These are phyloP conservation scores for Venturia effusa DNA, from an alignment of 2,329 filamentous ascomycete species.

Conservation along the genomic window DNA sequence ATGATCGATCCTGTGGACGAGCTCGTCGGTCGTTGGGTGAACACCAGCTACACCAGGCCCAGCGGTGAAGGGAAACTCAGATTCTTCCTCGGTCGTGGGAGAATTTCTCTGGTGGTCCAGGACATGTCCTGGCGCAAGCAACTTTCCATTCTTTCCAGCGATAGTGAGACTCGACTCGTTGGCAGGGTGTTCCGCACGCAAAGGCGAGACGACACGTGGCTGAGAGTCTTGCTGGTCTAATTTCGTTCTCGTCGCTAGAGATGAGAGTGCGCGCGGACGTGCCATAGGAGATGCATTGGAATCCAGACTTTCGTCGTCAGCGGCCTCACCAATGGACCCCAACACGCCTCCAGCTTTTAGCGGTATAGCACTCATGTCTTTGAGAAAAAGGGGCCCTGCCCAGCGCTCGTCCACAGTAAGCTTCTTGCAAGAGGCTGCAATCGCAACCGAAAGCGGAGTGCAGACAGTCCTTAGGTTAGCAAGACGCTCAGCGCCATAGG, in stretches of 20 bases:
- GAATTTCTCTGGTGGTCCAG: not conserved
- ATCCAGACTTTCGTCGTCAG: slow-evolving; percentile 16
- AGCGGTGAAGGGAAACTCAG: slow-evolving; percentile 26
- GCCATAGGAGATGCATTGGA: slow-evolving; percentile 28
- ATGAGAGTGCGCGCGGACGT: slow-evolving; percentile 14
- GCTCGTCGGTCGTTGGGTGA: slow-evolving; percentile 16
- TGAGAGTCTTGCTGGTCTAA: slow-evolving; percentile 1
- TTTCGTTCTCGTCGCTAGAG: slow-evolving; percentile 15
- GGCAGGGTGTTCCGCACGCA: slow-evolving; percentile 18
- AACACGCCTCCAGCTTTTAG: not conserved
- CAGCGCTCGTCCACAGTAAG: not conserved
- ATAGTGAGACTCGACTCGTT: slow-evolving; percentile 10
- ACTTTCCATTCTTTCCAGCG: not conserved
- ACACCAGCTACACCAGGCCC: slow-evolving; percentile 15
- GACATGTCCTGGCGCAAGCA: not conserved
- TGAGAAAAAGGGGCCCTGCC: not conserved
- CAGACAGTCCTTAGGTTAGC: not conserved
- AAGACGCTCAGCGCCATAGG: not conserved
- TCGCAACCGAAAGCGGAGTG: not conserved
- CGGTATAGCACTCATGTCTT: not conserved
- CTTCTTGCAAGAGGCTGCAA: not conserved
- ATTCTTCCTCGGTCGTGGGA: not conserved
- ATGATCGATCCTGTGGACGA: slow-evolving; percentile 13
- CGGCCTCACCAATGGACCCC: not conserved
- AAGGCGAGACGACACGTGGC: slow-evolving; percentile 17